These are phyloP conservation scores for Nymphaea colorata DNA, from an alignment of 164 flowering plant species.

Conservation along the genomic window DNA sequence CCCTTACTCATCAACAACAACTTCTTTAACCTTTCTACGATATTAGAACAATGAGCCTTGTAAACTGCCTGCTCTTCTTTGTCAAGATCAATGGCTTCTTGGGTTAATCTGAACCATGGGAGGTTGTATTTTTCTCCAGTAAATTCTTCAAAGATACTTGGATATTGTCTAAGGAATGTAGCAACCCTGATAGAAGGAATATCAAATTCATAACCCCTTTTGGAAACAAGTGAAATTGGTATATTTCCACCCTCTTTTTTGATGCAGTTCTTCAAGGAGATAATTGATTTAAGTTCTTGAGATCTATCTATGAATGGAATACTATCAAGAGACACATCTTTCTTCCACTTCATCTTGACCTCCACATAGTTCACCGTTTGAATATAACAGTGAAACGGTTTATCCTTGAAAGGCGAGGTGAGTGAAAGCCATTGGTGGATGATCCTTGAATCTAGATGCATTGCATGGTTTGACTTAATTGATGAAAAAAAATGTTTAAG, in stretches of 20 bases:
- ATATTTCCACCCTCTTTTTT: conserved; percentile 30
- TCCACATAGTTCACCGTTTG: conserved; percentile 48
- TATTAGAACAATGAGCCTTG: conserved; percentile 23
- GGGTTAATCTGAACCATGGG: conserved; percentile 83
- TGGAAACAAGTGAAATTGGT: conserved; percentile 63
- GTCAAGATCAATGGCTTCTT: conserved; percentile 46
- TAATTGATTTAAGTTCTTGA: conserved; percentile 40
- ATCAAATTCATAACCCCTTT: conserved; percentile 38
- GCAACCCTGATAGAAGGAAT: conserved; percentile 45
- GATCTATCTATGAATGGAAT: conserved; percentile 50
- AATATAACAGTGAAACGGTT: conserved; percentile 10
- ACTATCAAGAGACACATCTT: conserved; percentile 48
- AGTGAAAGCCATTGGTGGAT: background rate
- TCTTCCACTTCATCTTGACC: conserved; percentile 90
- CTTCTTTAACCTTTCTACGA: conserved; percentile 45
- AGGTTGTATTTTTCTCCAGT: conserved; percentile 46
- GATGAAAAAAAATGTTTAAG: background rate
- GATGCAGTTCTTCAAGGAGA: conserved; percentile 51
- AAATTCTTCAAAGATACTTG: conserved; percentile 76
- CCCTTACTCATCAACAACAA: conserved; percentile 70
- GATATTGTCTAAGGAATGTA: conserved; percentile 55
- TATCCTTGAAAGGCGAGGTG: background rate
- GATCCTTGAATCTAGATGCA: background rate
- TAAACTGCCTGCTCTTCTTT: conserved; percentile 32
- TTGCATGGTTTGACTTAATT: background rate